Conservation (phyloP, 2,329 filamentous ascomycete genomes). For the Fusarium cyanostomum region DNA sequence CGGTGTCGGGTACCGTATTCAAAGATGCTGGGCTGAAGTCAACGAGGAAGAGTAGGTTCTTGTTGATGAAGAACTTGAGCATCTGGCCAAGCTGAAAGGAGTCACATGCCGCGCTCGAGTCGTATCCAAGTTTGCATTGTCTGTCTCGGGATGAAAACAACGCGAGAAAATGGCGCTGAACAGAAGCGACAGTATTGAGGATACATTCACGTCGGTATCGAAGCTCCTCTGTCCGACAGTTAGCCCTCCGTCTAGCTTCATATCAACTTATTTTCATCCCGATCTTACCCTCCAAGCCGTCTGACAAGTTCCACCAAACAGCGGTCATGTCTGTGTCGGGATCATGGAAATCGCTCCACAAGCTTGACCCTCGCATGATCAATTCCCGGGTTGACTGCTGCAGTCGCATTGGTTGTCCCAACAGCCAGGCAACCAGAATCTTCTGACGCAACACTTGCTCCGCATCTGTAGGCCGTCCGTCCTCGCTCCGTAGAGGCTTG, state of each 20-base stretch:
- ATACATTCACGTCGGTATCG: constrained; percentile 72
- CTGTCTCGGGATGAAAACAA: constrained; percentile 73
- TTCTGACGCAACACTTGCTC: constrained; percentile 77
- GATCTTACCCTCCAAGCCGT: constrained; percentile 69
- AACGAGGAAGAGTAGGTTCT: constrained; percentile 67
- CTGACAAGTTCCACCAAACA: constrained; percentile 78
- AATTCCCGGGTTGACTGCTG: constrained; percentile 71
- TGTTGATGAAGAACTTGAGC: constrained; percentile 73
- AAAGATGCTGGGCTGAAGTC: constrained; percentile 63
- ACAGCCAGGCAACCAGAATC: constrained; percentile 71
- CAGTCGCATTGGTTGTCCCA: constrained; percentile 70
- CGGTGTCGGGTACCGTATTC: constrained; percentile 57
- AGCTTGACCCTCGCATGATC: constrained; percentile 70
- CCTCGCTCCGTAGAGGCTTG: constrained; percentile 49
- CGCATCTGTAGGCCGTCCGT: constrained; percentile 53
- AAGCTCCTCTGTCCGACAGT: constrained; percentile 64
- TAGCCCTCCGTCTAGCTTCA: background rate
- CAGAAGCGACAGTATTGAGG: constrained; percentile 73
- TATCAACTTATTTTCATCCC: background rate
- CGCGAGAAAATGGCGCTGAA: constrained; percentile 73
- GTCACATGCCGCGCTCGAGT: constrained; percentile 76
- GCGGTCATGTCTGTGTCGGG: constrained; percentile 49
- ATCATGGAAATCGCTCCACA: constrained; percentile 60
- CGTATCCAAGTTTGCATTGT: constrained; percentile 80
- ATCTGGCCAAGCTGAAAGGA: constrained; percentile 83